These are phyloP conservation scores for Ophioceras dolichostomum DNA, from an alignment of 2,329 filamentous ascomycete genomes.

Conservation along the genomic window DNA sequence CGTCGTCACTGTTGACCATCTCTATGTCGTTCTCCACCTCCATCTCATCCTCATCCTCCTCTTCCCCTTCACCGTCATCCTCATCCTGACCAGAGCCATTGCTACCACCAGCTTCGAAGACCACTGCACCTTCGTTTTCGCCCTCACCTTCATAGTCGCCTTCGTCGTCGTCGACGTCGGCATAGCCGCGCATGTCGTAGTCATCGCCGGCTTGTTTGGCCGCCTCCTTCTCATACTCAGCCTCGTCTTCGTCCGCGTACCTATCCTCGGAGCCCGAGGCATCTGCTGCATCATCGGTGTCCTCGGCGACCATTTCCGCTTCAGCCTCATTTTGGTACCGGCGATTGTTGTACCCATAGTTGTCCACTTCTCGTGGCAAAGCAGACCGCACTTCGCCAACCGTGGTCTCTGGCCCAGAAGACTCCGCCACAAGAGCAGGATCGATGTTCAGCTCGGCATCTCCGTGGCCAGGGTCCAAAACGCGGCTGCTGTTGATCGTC, in stretches of 20 bases:
- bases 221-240: slow-evolving; percentile 19
- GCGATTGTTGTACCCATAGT: slow-evolving; percentile 10
- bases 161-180: slow-evolving; percentile 15
- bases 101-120: background rate
- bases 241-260: slow-evolving; percentile 12
- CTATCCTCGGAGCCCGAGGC: slow-evolving; percentile 5
- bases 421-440: background rate
- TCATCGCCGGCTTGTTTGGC: slow-evolving; percentile 13
- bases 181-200: slow-evolving; percentile 18
- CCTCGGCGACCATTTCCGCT: slow-evolving; percentile 11
- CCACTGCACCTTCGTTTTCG: background rate
- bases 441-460: slow-evolving; percentile 3
- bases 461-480: slow-evolving; percentile 4
- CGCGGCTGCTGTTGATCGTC: slow-evolving; percentile 4
- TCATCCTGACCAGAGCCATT: background rate
- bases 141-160: slow-evolving; percentile 3
- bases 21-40: slow-evolving; percentile 7
- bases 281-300: slow-evolving; percentile 7
- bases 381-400: slow-evolving; percentile 1
- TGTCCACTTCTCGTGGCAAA: slow-evolving; percentile 10
- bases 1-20: too few species aligned
- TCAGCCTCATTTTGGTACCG: slow-evolving; percentile 16
- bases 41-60: slow-evolving; percentile 8
- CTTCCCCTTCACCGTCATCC: slow-evolving; percentile 2
- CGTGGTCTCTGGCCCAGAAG: background rate